Evolutionary conservation across 345 rosid species (phyloP).

Genomic region (Eucalyptus regnans): DNA sequence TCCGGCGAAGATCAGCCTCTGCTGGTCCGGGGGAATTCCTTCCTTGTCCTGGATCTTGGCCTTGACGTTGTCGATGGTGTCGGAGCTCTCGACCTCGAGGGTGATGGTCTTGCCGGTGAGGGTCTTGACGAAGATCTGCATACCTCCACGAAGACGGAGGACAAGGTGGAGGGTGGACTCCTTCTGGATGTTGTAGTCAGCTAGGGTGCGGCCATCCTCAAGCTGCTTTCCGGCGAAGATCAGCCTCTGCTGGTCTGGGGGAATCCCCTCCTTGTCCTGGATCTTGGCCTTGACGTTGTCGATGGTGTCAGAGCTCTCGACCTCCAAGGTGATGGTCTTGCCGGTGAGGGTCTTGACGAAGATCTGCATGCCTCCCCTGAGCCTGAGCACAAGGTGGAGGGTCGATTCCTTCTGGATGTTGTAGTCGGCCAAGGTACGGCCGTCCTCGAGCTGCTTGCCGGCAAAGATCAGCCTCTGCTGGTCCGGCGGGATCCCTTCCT

Average conservation of each 20-base stretch:
- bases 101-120: background rate
- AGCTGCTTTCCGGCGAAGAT: background rate
- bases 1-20: background rate
- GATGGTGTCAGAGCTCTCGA: background rate
- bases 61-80: background rate
- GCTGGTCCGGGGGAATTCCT: background rate
- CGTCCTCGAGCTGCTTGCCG: background rate
- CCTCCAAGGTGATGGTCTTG: background rate
- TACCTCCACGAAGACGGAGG: background rate
- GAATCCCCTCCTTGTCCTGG: background rate
- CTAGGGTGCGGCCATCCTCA: background rate
- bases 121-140: background rate
- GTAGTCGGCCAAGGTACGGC: background rate
- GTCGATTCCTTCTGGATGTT: background rate
- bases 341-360: background rate
- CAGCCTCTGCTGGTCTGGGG: background rate
- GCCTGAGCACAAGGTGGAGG: background rate
- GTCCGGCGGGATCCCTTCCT: background rate
- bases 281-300: background rate
- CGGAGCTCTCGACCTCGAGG: background rate
- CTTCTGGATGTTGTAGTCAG: background rate
- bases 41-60: background rate
- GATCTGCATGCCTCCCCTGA: background rate
- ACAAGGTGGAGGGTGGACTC: background rate
- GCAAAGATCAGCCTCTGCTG: background rate